These are phyloP conservation scores for Spathaspora boniae DNA, from an alignment of 805 yeast genomes.

Conservation along the genomic window DNA sequence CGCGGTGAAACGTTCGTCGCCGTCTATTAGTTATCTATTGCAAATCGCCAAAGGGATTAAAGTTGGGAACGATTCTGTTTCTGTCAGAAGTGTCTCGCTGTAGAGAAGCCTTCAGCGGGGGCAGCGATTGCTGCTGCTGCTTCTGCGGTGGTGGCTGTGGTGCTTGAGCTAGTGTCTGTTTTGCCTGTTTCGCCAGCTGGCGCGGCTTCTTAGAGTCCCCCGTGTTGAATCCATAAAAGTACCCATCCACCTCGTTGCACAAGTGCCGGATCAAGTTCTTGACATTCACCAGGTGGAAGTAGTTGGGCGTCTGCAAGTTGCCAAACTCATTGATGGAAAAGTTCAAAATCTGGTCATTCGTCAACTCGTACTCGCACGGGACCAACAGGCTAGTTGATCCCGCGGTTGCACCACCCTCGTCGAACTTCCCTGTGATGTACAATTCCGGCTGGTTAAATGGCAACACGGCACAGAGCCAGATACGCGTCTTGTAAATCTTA, in stretches of 20 bases:
- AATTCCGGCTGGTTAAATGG: slow-evolving; percentile 37
- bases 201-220: background rate
- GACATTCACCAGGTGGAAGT: slow-evolving; percentile 52
- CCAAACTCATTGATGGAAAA: slow-evolving; percentile 44
- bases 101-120: background rate
- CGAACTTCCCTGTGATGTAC: slow-evolving; percentile 14
- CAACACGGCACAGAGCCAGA: slow-evolving; percentile 46
- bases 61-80: slow-evolving; percentile 18
- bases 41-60: slow-evolving; percentile 24
- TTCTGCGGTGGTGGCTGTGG: background rate
- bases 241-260: slow-evolving; percentile 37
- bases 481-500: slow-evolving; percentile 44
- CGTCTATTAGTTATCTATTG: slow-evolving; percentile 1
- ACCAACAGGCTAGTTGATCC: too few relatives aligned
- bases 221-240: slow-evolving; percentile 38
- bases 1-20: background rate
- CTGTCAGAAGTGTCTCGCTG: slow-evolving; percentile 1
- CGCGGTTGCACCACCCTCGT: slow-evolving; percentile 3
- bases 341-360: slow-evolving; percentile 38
- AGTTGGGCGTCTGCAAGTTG: slow-evolving; percentile 39
- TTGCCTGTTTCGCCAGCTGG: background rate
- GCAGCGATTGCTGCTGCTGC: background rate
- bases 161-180: background rate
- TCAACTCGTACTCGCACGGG: slow-evolving; percentile 37
- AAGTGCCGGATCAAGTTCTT: slow-evolving; percentile 44